phyloP scores from a whole-genome alignment of 495 filamentous ascomycete species.

The Aspergillus panamensis region DNA sequence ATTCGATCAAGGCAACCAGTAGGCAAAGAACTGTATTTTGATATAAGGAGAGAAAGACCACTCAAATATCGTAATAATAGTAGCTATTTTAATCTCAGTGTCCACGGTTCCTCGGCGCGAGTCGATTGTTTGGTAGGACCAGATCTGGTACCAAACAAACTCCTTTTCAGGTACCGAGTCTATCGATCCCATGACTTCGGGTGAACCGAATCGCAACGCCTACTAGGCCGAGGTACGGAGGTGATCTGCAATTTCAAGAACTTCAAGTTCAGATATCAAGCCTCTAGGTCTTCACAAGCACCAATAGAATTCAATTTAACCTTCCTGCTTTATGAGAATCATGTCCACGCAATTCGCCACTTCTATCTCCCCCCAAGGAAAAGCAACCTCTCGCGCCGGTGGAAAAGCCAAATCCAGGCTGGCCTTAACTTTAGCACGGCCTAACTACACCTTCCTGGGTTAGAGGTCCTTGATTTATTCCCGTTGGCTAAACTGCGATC shows the following conservation, averaged over 20 bases:
- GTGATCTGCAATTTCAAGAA: no score
- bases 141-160: conserved; percentile 1
- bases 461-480: not conserved
- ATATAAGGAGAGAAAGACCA: no score
- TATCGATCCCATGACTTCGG: no score
- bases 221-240: no score
- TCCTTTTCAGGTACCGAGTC: not conserved
- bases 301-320: no score
- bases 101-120: conserved; percentile 8
- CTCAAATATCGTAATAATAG: not conserved
- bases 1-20: not conserved
- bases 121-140: conserved; percentile 1
- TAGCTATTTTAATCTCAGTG: not conserved
- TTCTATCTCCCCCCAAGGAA: not conserved
- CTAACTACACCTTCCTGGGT: not conserved
- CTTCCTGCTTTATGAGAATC: not conserved
- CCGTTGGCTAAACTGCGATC: not conserved
- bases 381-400: not conserved
- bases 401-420: not conserved
- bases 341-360: not conserved
- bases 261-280: no score
- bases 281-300: no score
- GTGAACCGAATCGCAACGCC: no score
- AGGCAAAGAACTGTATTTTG: conserved; percentile 1
- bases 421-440: not conserved